Base-by-base conservation (phyloP, 208 protist genomes). In the Chromosphaera perkinsii region DNA sequence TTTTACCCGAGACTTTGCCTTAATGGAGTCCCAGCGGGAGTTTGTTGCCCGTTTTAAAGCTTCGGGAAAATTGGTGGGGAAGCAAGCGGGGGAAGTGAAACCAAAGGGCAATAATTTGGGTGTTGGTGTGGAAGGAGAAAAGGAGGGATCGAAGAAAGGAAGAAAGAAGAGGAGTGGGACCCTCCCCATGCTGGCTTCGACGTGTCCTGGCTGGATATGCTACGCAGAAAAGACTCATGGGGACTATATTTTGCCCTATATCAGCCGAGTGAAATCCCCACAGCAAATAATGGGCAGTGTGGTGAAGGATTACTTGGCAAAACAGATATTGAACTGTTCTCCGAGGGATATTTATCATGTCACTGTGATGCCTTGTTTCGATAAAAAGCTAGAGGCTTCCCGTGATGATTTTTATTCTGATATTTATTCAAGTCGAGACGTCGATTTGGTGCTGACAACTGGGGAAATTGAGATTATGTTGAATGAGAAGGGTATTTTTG, bases 361-460 rank as follows among this genome's bases (percentile, higher is more conserved):
- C 3, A 90, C 91, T 9, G 78, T 98, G 10, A 96, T 98, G 86
- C 93, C 94, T 1, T 98, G 95, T 81, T 98, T 90, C 75, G 95
- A 98, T 76, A 93, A 95, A 48, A 98, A 98, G 78, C 77, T 98
- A 14, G 94, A 98, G 77, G 95, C 95, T 0, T 91, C 89, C 5
- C 71, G 94, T 14, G 70, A 87, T 37, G 85, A 90, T 48, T 90
- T 92, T 40, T 75, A 73, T 35, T 61, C 69, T 45, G 60, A 79
- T 42, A 42, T 74, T 17, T 55, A 72, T 12, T 51, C 61, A 17
- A 77, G 67, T 2, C 66, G 73, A 2, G 91, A 96, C 66, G 95
- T 96, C 4, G 94, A 98, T 76, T 95, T 86, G 62, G 95, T 98
- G 12, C 69, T 98, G 5, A 92, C 93, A 47, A 89, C 91, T 4